phyloP scores from a whole-genome alignment of 371 early-diverging fungal species.

The Mucor piriformis region DNA sequence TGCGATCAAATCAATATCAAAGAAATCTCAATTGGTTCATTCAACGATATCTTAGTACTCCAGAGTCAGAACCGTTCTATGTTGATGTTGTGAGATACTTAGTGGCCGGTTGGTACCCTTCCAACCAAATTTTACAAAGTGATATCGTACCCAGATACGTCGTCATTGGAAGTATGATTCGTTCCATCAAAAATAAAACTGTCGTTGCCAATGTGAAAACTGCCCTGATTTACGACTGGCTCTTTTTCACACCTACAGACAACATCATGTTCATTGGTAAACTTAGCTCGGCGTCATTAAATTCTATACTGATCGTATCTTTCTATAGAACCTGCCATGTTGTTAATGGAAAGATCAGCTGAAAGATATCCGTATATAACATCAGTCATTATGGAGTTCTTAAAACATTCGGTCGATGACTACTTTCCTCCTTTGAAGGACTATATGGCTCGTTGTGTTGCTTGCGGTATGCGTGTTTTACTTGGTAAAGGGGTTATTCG shows the following conservation, averaged over 20 bases:
- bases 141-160: constrained; percentile 79
- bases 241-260: constrained; percentile 70
- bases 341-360: constrained; percentile 72
- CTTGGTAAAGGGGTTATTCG: constrained; percentile 69
- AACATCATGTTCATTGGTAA: constrained; percentile 81
- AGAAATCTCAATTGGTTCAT: constrained; percentile 72
- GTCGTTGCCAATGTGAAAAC: constrained; percentile 71
- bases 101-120: constrained; percentile 77
- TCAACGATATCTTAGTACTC: constrained; percentile 60
- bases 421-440: constrained; percentile 61
- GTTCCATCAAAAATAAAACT: constrained; percentile 59
- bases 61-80: constrained; percentile 65
- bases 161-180: constrained; percentile 66
- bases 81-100: constrained; percentile 80
- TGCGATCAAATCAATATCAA: constrained; percentile 53
- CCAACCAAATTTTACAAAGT: constrained; percentile 76
- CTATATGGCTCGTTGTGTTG: constrained; percentile 54
- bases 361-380: constrained; percentile 72
- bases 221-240: constrained; percentile 79
- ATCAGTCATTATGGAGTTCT: constrained; percentile 64
- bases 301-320: neutral
- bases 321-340: constrained; percentile 68
- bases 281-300: neutral
- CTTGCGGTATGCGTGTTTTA: constrained; percentile 59
- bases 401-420: constrained; percentile 59